Base-by-base conservation (phyloP, 1,284 basidiomycete genomes). In the Ustilago xerochloae region DNA sequence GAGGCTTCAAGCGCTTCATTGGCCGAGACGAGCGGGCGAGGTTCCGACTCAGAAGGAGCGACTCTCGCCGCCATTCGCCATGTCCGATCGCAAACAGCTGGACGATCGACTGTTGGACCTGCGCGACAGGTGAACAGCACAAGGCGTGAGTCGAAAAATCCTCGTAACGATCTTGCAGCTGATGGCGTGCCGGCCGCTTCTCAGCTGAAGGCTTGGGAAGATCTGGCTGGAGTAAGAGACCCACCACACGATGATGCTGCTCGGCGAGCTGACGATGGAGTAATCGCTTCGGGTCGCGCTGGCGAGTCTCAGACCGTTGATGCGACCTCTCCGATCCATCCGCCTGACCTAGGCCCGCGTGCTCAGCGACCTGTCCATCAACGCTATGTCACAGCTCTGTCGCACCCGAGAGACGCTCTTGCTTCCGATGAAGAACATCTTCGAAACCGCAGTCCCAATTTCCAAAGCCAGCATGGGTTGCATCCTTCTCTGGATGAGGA, bases 11-110 rank as follows among this genome's bases (percentile, higher is more conserved):
- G 63, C 22, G 47, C 59, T 10, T 58, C 49, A 18, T 7, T 55
- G 3, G 50, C 46, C 9, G 69, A 67, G 18, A 52, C 48, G 15
- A 60, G 63, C n/a, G 55, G 57, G 6, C 29, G 52, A 6, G 60
- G 46, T 6, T 62, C 59, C 12, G 63, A 62, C 22, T 57, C 52
- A 3, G 58, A 62, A 24, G 53, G 39, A 6, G 55, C 58, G 2
- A 52, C 41, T n/a, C 55, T 64, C 4, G 51, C 63, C 33, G 49
- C 50, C 2, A 48, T 47, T 26, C 48, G 54, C n/a, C n/a, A 15
- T 13, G 48, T 20, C 24, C 48, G 35, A 8, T 50, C 35, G 10
- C 29, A 29, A 32, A 35, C 30, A 12, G 32, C 10, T 20, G 9
- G 32, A 32, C 26, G 16, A 9, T 32, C 29, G n/a, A 7, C 7